Percentiles rank a stretch among this genome's conserved stretches.
Conservation (phyloP, 148 eudicot species). For the Cornus florida region DNA sequence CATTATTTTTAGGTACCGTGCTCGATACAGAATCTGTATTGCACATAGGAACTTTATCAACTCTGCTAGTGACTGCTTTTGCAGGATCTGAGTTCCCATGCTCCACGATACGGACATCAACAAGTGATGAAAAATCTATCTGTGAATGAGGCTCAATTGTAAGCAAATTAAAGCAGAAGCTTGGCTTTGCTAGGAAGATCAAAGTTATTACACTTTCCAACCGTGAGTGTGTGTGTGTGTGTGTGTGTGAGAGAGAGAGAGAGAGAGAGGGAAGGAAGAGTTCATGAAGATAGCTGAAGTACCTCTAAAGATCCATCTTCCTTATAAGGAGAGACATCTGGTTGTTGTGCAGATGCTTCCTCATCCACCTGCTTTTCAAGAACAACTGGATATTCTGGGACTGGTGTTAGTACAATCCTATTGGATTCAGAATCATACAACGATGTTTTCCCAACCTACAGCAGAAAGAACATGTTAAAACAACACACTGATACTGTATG, state of each 20-base stretch:
- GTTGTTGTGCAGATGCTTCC: conserved; percentile 42
- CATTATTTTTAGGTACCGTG: conserved; percentile 15
- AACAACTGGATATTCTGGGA: conserved; percentile 69
- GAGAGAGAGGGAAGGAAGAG: no score
- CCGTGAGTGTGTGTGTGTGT: background rate
- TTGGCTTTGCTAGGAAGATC: background rate
- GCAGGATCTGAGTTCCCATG: conserved; percentile 33
- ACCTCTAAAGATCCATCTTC: conserved; percentile 98
- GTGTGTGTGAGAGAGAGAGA: no score
- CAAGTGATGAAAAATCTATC: conserved; percentile 73
- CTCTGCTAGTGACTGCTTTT: conserved; percentile 14
- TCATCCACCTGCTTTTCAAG: conserved; percentile 51
- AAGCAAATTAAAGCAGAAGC: background rate
- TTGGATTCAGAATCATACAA: conserved; percentile 43
- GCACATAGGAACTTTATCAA: conserved; percentile 10
- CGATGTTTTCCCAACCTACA: conserved; percentile 74
- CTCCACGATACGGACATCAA: conserved; percentile 67
- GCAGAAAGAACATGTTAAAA: conserved; percentile 4
- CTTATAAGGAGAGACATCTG: conserved; percentile 51
- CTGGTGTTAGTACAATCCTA: conserved; percentile 51
- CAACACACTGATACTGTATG: background rate
- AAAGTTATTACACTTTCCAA: background rate
- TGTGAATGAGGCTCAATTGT: conserved; percentile 28
- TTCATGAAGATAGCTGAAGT: conserved; percentile 15
- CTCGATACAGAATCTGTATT: conserved; percentile 26